Base-by-base conservation (phyloP, 495 filamentous ascomycete genomes). In the Penicillium antarcticum region DNA sequence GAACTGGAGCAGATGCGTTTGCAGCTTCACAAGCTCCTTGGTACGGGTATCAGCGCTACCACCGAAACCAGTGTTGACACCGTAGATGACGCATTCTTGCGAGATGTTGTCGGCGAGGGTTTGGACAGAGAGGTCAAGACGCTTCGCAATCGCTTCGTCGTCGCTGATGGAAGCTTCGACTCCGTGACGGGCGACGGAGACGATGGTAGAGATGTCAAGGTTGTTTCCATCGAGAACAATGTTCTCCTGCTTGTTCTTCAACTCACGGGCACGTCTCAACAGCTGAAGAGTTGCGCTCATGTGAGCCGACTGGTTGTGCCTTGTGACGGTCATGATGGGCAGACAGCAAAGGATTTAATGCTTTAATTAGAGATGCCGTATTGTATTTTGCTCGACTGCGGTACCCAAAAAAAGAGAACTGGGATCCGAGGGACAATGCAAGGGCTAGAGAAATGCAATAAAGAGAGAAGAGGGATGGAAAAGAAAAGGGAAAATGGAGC, bases 61-160 rank as follows among this genome's bases (percentile, higher is more conserved):
- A n/a, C 84, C 84, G 45, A 85, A 85, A 10, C 83, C 84, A 5
- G 84, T 86, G 56, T 82, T 87, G 53, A 87, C 82, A 4, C 84
- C 83, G n/a, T 58, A 58, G 6, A 58, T 42, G 19, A 58, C 55
- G 19, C 35, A 54, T 12, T 54, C 16, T 10, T 51, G 45, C 8
- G 55, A 18, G 8, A 58, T 35, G 19, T 50, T 36, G 8, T 58
- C 51, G 12, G 42, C 29, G 7, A 58, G 42, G 18, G 55, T 47
- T 6, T 58, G 41, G 4, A 58, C 55, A 16, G 40, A 45, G 21
- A 47, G 36, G 8, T 58, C 55, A 5, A 58, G 41, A 17, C 36
- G 45, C 36, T 54, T 45, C 8, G 42, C 37, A 4, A 58, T 34
- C 1, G 36, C 13, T 17, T 58, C 45, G 37, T 58, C 55, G 2